Percentiles rank a stretch among this genome's conserved stretches.
Evolutionary conservation across 139 green algal genomes (phyloP).

Genomic region (Bryopsis sp.): DNA sequence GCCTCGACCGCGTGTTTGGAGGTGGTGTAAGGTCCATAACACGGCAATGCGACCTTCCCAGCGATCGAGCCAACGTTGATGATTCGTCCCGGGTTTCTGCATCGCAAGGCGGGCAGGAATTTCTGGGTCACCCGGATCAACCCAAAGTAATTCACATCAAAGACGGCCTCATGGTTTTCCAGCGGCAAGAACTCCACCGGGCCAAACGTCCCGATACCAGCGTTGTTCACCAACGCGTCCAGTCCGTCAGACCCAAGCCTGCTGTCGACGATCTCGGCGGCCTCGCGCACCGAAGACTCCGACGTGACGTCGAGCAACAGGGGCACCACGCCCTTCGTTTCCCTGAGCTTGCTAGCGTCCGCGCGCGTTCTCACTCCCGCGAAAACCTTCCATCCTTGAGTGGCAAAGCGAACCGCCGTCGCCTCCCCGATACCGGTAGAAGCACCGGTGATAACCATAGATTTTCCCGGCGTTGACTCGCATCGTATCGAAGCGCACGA

Average conservation of each 20-base stretch:
- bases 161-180: neutral
- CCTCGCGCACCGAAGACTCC: neutral
- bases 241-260: conserved; percentile 2
- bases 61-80: conserved; percentile 3
- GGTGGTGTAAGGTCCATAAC: neutral
- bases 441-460: conserved; percentile 11
- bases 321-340: neutral
- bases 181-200: neutral
- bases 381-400: conserved; percentile 17
- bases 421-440: conserved; percentile 18
- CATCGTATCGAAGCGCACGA: no score
- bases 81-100: neutral
- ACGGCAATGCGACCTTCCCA: neutral
- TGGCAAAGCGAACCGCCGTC: neutral
- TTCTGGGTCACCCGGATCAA: neutral
- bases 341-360: conserved; percentile 2
- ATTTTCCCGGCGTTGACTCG: neutral
- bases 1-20: conserved; percentile 1
- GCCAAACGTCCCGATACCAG: neutral
- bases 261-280: neutral
- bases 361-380: conserved; percentile 12
- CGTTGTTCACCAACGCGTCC: conserved; percentile 24
- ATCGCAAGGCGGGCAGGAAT: neutral
- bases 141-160: conserved; percentile 11
- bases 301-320: conserved; percentile 20